Conservation (phyloP, 768 basidiomycete genomes). For the Steccherinum ochraceum region DNA sequence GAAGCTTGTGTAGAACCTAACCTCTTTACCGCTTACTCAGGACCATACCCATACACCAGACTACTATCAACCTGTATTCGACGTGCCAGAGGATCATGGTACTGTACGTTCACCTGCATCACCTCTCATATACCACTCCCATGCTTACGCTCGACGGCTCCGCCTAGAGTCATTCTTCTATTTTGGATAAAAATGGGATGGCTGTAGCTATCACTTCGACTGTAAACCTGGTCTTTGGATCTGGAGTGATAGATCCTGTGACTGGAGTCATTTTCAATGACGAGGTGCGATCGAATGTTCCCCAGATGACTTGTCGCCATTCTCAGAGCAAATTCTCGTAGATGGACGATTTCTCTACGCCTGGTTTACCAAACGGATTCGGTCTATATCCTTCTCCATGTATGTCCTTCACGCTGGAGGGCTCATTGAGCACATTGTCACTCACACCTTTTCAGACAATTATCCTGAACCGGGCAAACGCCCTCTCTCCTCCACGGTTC, state of each 20-base stretch:
- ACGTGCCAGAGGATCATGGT: constrained; percentile 76
- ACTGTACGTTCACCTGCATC: constrained; percentile 46
- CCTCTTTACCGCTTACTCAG: no score
- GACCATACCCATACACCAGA: constrained; percentile 72
- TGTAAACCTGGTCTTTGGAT: constrained; percentile 87
- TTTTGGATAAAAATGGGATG: constrained; percentile 81
- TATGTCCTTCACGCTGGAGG: constrained; percentile 25
- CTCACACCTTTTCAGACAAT: constrained; percentile 49
- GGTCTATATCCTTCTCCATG: constrained; percentile 81
- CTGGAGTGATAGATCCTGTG: constrained; percentile 75
- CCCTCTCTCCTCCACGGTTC: constrained; percentile 79
- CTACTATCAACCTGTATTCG: constrained; percentile 83
- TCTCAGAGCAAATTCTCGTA: constrained; percentile 18
- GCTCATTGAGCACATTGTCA: constrained; percentile 1
- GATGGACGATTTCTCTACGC: constrained; percentile 93
- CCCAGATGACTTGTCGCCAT: neutral
- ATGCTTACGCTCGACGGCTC: constrained; percentile 2
- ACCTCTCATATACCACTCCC: neutral
- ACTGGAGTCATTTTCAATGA: constrained; percentile 91
- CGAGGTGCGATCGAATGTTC: constrained; percentile 41
- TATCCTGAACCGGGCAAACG: constrained; percentile 86
- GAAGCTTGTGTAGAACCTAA: neutral
- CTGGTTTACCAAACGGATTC: constrained; percentile 78
- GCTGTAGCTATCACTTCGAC: constrained; percentile 85
- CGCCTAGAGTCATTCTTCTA: constrained; percentile 73